A percentile compares a stretch with the other conserved stretches of the same genome.
Conservation (phyloP, 371 early-diverging fungal species). For the Syncephalastrum contaminatum region DNA sequence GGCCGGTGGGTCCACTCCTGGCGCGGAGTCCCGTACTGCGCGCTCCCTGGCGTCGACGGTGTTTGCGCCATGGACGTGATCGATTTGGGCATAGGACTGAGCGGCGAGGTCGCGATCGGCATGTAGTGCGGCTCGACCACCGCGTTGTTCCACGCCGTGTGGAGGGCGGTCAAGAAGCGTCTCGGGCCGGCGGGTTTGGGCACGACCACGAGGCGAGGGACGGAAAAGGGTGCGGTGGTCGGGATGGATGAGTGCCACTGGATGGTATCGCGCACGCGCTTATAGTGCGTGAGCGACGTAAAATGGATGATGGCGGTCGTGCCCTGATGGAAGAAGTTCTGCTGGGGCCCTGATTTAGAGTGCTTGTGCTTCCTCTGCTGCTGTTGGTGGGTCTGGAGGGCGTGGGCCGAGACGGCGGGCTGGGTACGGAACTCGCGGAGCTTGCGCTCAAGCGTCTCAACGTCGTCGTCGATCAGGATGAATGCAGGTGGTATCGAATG, state of each 20-base stretch:
- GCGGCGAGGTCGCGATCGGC: conserved; percentile 65
- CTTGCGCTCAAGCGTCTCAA: conserved; percentile 45
- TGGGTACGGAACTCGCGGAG: conserved; percentile 42
- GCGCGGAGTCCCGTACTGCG: conserved; percentile 13
- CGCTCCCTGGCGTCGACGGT: conserved; percentile 15
- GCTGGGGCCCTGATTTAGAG: conserved; percentile 22
- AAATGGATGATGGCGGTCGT: conserved; percentile 62
- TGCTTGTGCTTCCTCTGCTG: conserved; percentile 30
- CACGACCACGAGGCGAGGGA: conserved; percentile 62
- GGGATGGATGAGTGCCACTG: conserved; percentile 27
- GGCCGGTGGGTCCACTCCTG: conserved; percentile 2
- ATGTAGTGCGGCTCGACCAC: conserved; percentile 58
- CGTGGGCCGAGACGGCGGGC: conserved; percentile 18
- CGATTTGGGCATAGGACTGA: conserved; percentile 30
- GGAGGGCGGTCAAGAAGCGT: conserved; percentile 62
- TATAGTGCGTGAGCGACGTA: conserved; percentile 56
- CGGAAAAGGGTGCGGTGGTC: conserved; percentile 13
- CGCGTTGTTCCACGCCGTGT: conserved; percentile 59
- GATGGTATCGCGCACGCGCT: conserved; percentile 57
- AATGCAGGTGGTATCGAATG: conserved; percentile 53
- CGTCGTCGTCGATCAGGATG: conserved; percentile 63
- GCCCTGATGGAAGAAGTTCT: conserved; percentile 24
- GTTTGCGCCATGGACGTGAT: conserved; percentile 12
- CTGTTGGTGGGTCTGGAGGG: conserved; percentile 14
- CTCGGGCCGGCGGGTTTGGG: conserved; percentile 74